phyloP scores from a whole-genome alignment of 192 early-diverging fungal species.

The Mortierella claussenii region DNA sequence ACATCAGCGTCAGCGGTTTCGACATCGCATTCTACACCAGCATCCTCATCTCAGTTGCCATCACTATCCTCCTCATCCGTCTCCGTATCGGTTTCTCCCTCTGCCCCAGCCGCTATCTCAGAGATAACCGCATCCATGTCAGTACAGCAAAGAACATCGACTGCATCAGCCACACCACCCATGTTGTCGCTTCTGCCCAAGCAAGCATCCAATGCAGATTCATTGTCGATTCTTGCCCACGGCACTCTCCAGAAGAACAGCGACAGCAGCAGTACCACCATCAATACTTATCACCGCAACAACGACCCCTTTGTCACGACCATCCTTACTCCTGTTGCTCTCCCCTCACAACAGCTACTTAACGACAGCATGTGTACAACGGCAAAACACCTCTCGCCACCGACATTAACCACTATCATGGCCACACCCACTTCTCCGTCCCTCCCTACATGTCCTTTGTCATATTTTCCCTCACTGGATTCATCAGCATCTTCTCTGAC shows the following conservation, averaged over 20 bases:
- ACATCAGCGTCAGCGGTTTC: slow-evolving; percentile 1
- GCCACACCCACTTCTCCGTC: slow-evolving; percentile 31
- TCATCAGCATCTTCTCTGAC: slow-evolving; percentile 2
- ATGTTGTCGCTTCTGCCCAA: neutral
- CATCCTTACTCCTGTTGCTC: neutral
- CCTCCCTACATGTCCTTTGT: no score
- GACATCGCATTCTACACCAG: neutral
- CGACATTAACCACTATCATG: slow-evolving; percentile 29
- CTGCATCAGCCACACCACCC: slow-evolving; percentile 2
- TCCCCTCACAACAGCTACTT: neutral
- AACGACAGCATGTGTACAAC: slow-evolving; percentile 5
- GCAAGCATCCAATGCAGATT: slow-evolving; percentile 38
- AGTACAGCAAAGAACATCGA: slow-evolving; percentile 13
- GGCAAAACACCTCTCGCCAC: slow-evolving; percentile 10
- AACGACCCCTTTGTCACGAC: neutral
- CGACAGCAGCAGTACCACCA: slow-evolving; percentile 3
- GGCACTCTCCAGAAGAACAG: neutral
- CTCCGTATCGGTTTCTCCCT: slow-evolving; percentile 4
- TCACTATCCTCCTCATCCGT: slow-evolving; percentile 1
- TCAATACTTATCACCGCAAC: slow-evolving; percentile 5
- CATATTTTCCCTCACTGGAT: slow-evolving; percentile 10
- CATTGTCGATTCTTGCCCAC: slow-evolving; percentile 36
- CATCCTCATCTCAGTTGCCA: neutral
- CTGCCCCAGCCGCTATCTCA: slow-evolving; percentile 16
- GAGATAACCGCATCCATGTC: slow-evolving; percentile 28